These are phyloP conservation scores for Spergularia azorica DNA, from an alignment of 179 eudicot genomes.

Conservation along the genomic window DNA sequence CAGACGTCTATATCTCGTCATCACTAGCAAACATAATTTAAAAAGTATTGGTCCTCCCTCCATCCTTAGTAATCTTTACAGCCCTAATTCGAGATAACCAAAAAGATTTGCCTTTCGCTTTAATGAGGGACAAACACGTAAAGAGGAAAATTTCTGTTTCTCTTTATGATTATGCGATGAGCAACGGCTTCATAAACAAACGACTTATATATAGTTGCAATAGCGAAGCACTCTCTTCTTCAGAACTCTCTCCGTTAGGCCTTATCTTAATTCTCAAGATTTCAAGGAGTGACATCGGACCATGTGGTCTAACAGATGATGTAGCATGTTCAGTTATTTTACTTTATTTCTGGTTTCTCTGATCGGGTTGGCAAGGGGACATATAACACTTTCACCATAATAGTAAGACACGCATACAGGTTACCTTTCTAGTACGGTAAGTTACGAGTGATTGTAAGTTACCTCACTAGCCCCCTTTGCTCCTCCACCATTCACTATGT, in stretches of 20 bases:
- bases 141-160: background rate
- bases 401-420: background rate
- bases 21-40: background rate
- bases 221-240: background rate
- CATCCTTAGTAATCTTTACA: background rate
- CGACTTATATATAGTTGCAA: background rate
- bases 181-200: background rate
- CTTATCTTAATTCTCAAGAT: background rate
- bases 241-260: background rate
- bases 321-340: no score
- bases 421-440: background rate
- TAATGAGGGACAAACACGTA: background rate
- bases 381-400: background rate
- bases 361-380: background rate
- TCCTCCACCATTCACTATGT: conserved; percentile 18
- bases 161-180: background rate
- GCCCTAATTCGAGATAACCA: background rate
- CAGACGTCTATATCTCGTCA: background rate
- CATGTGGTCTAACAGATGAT: background rate
- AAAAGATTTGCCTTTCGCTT: background rate
- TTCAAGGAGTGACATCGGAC: background rate
- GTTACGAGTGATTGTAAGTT: background rate
- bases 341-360: background rate
- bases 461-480: conserved; percentile 27
- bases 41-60: background rate